Evolutionary conservation across 371 early-diverging fungal genomes (phyloP).

Genomic region (Mucor ambiguus): DNA sequence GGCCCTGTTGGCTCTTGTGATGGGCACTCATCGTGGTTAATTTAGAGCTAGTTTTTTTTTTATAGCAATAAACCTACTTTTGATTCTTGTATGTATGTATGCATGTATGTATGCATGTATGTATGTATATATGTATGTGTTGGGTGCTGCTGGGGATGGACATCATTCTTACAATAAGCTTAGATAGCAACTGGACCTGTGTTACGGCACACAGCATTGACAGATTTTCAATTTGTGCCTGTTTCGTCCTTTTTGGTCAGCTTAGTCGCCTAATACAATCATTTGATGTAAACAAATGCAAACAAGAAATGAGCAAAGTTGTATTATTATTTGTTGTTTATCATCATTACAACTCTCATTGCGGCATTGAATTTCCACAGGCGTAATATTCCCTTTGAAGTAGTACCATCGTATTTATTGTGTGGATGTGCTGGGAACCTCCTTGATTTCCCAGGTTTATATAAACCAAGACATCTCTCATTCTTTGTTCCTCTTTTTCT

Average conservation of each 20-base stretch:
- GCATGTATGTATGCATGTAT: no score
- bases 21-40: slow-evolving; percentile 50
- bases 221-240: background rate
- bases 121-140: background rate
- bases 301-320: background rate
- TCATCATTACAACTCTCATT: background rate
- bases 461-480: background rate
- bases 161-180: no score
- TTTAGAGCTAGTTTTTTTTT: background rate
- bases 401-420: background rate
- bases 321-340: slow-evolving; percentile 6
- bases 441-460: background rate
- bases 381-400: background rate
- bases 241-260: background rate
- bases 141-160: no score
- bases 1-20: slow-evolving; percentile 90
- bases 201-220: background rate
- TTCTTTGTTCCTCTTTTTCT: background rate
- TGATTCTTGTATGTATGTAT: no score
- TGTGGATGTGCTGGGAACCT: background rate
- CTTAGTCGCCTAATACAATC: background rate
- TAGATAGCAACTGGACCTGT: background rate
- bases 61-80: no score
- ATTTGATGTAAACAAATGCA: slow-evolving; percentile 10
- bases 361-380: background rate